These are phyloP conservation scores for Ashbya aceris DNA, from an alignment of 1,139 yeast genomes.

Conservation along the genomic window DNA sequence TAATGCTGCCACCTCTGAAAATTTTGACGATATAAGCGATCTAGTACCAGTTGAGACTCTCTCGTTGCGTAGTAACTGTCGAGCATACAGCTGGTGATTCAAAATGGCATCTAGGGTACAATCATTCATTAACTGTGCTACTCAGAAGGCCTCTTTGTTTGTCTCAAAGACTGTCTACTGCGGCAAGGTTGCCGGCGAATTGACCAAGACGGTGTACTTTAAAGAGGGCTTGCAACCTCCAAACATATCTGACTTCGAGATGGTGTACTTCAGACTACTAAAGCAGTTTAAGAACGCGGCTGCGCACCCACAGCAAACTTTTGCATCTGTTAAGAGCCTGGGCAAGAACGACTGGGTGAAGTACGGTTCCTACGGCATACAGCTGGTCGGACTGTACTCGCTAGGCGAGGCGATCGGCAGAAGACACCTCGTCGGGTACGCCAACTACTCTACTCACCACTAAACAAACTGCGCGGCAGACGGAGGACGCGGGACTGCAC, in stretches of 20 bases:
- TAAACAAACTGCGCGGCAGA: neutral
- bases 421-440: constrained; percentile 81
- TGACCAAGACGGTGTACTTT: constrained; percentile 81
- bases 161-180: constrained; percentile 61
- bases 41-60: neutral
- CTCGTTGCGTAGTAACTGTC: no score
- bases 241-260: constrained; percentile 63
- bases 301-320: constrained; percentile 38
- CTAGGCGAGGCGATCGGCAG: constrained; percentile 97
- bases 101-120: constrained; percentile 24
- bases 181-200: constrained; percentile 81
- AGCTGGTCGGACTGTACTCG: constrained; percentile 83
- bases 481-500: no score
- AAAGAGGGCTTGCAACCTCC: constrained; percentile 96
- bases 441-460: constrained; percentile 14
- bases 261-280: constrained; percentile 54
- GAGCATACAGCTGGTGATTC: neutral
- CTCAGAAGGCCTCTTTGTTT: constrained; percentile 19
- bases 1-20: neutral
- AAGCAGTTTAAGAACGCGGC: constrained; percentile 33
- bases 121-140: constrained; percentile 17
- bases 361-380: constrained; percentile 72
- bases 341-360: constrained; percentile 50
- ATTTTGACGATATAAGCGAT: neutral
- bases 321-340: constrained; percentile 37